A percentile compares a stretch with the other conserved stretches of the same genome.
Conservation (phyloP, 306 rosid genomes). For the Quercus engelmannii region DNA sequence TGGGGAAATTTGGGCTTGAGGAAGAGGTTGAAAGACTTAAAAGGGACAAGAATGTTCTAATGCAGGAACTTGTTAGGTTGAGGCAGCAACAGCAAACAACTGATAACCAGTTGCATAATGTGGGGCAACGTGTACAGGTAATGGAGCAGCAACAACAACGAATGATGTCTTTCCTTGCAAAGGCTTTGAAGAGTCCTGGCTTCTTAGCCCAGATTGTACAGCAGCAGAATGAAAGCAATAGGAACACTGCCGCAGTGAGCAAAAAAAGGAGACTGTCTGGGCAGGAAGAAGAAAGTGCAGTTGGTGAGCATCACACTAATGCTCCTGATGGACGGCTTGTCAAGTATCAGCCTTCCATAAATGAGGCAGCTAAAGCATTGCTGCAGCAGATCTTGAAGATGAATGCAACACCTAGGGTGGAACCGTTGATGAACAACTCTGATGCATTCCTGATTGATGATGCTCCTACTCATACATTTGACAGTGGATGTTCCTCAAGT, state of each 20-base stretch:
- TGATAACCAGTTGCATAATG: slow-evolving; percentile 51
- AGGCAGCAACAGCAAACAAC: slow-evolving; percentile 60
- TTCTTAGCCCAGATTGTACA: slow-evolving; percentile 55
- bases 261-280: slow-evolving; percentile 55
- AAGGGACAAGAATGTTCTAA: slow-evolving; percentile 61
- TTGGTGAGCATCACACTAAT: slow-evolving; percentile 24
- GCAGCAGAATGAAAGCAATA: slow-evolving; percentile 50
- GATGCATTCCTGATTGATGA: slow-evolving; percentile 41
- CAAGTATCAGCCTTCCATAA: slow-evolving; percentile 52
- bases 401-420: slow-evolving; percentile 42
- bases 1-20: slow-evolving; percentile 49
- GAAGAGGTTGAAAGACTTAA: slow-evolving; percentile 58
- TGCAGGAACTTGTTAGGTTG: slow-evolving; percentile 70
- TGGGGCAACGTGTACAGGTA: slow-evolving; percentile 56
- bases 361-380: slow-evolving; percentile 62
- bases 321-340: slow-evolving; percentile 46
- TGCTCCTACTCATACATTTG: slow-evolving; percentile 31
- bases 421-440: slow-evolving; percentile 34
- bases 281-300: slow-evolving; percentile 42
- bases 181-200: slow-evolving; percentile 57
- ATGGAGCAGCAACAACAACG: slow-evolving; percentile 70
- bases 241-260: slow-evolving; percentile 30
- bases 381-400: slow-evolving; percentile 46
- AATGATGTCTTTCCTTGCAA: slow-evolving; percentile 67
- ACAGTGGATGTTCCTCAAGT: slow-evolving; percentile 29